Percentiles rank a stretch among this genome's conserved stretches.
Conservation (phyloP, 768 basidiomycete species). For the Rhizopogon vesiculosus region DNA sequence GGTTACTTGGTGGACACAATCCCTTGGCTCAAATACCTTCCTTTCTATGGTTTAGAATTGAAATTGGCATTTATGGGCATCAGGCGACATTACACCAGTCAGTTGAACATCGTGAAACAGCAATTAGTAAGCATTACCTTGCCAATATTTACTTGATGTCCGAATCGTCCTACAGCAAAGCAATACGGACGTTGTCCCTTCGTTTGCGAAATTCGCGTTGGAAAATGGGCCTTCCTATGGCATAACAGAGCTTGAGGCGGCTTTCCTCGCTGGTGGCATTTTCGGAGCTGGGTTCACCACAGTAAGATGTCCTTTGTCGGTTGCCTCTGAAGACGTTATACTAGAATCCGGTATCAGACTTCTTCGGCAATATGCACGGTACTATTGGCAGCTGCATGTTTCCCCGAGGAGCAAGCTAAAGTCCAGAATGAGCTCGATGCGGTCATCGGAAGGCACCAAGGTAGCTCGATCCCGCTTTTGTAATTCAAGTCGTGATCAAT, state of each 20-base stretch:
- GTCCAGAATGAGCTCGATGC: constrained; percentile 46
- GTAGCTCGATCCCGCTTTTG: not conserved
- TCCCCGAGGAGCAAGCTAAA: not conserved
- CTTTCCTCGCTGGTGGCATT: constrained; percentile 53
- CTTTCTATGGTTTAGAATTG: constrained; percentile 50
- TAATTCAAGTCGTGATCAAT: no score
- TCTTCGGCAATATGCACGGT: constrained; percentile 45
- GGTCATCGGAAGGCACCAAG: constrained; percentile 34
- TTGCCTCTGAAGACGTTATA: not conserved
- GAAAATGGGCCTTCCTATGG: constrained; percentile 43
- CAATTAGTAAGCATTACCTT: constrained; percentile 29
- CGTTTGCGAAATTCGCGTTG: constrained; percentile 48
- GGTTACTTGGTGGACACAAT: constrained; percentile 23
- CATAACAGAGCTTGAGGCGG: constrained; percentile 43
- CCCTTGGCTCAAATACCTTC: constrained; percentile 35
- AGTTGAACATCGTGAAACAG: constrained; percentile 35
- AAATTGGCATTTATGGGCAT: constrained; percentile 35
- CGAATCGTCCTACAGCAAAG: not conserved
- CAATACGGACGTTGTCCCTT: not conserved
- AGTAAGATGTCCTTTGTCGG: constrained; percentile 5
- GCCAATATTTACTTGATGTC: not conserved
- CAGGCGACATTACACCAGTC: constrained; percentile 4
- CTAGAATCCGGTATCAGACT: constrained; percentile 20
- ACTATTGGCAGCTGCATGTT: no score
- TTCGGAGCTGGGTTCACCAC: constrained; percentile 58